phyloP scores from a whole-genome alignment of 2,329 filamentous ascomycete species.

The Penicillium verrucosum region DNA sequence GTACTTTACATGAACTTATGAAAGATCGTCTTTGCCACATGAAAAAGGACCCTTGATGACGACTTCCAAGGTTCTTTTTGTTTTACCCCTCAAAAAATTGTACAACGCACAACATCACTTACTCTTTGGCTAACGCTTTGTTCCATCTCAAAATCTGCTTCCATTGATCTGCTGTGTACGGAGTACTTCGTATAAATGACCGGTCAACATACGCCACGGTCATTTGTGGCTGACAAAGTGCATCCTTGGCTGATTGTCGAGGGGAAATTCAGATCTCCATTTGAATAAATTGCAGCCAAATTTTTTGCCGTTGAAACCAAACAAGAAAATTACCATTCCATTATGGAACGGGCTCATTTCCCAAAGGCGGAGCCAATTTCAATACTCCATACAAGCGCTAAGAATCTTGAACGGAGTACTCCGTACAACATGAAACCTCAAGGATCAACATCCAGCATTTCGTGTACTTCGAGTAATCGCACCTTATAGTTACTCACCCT shows the following conservation, averaged over 20 bases:
- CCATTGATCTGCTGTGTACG: background rate
- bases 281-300: background rate
- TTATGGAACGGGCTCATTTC: background rate
- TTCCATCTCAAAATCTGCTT: background rate
- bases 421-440: background rate
- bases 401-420: background rate
- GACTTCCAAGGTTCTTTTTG: background rate
- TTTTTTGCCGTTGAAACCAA: background rate
- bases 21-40: slow-evolving; percentile 4
- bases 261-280: slow-evolving; percentile 1
- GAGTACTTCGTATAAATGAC: background rate
- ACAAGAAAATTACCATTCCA: background rate
- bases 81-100: slow-evolving; percentile 1
- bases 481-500: background rate
- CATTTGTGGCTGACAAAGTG: background rate
- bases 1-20: background rate
- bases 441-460: background rate
- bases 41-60: slow-evolving; percentile 7
- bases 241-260: slow-evolving; percentile 3
- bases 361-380: slow-evolving; percentile 2
- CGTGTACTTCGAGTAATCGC: background rate
- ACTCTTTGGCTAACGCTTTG: background rate
- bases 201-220: background rate
- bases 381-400: background rate
- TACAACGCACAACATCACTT: background rate